phyloP scores from a whole-genome alignment of 495 filamentous ascomycete species.

The Penicillium manginii region DNA sequence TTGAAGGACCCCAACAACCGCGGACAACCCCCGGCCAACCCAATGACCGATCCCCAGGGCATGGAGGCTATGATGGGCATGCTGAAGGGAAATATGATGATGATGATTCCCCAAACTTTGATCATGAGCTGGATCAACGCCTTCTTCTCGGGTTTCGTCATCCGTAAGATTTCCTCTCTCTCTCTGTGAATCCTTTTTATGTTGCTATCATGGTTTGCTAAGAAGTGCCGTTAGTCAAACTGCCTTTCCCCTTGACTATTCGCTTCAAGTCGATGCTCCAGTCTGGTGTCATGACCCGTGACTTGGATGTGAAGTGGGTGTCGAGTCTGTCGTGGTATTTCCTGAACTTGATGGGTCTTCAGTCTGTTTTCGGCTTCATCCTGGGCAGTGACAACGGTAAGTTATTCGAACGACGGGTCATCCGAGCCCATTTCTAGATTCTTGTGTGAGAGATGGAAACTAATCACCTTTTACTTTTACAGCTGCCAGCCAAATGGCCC shows the following conservation, averaged over 20 bases:
- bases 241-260: slow-evolving; percentile 97
- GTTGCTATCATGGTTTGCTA: background rate
- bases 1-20: slow-evolving; percentile 85
- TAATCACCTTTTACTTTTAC: slow-evolving; percentile 8
- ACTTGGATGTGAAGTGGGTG: slow-evolving; percentile 97
- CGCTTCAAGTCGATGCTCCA: slow-evolving; percentile 99
- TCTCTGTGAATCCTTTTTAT: background rate
- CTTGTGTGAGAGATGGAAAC: slow-evolving; percentile 3
- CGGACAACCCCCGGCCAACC: slow-evolving; percentile 88
- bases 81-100: slow-evolving; percentile 99
- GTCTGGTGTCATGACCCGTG: slow-evolving; percentile 90
- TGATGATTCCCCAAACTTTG: slow-evolving; percentile 98
- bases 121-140: slow-evolving; percentile 99
- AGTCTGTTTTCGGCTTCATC: slow-evolving; percentile 97
- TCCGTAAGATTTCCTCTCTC: slow-evolving; percentile 64
- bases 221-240: slow-evolving; percentile 67
- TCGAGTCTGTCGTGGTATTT: slow-evolving; percentile 99
- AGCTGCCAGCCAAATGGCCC: slow-evolving; percentile 94
- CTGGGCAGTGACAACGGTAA: slow-evolving; percentile 93
- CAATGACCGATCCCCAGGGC: slow-evolving; percentile 93
- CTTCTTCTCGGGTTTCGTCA: slow-evolving; percentile 97
- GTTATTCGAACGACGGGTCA: slow-evolving; percentile 20
- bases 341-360: slow-evolving; percentile 91
- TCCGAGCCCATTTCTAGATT: background rate
- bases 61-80: slow-evolving; percentile 99